Conservation (phyloP, 1,284 basidiomycete species). For the Trichosporon inkin region DNA sequence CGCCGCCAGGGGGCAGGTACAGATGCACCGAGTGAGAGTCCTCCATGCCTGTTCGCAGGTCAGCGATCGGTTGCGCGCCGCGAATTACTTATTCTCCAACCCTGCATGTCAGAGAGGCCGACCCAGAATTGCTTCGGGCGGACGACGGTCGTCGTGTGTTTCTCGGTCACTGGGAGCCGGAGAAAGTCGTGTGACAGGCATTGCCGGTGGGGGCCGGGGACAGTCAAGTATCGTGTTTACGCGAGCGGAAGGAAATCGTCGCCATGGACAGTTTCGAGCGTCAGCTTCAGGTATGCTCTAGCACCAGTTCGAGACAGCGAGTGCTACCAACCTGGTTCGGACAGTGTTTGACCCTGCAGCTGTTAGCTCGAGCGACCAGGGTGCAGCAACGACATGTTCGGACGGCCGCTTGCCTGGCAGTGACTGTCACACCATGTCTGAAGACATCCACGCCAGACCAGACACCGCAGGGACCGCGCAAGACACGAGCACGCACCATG, state of each 20-base stretch:
- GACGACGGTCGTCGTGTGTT: slow-evolving; percentile 72
- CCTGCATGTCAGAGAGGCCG: slow-evolving; percentile 95
- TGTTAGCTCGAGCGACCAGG: neutral
- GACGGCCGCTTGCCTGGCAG: neutral
- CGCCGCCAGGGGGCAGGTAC: slow-evolving; percentile 40
- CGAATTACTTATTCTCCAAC: slow-evolving; percentile 91
- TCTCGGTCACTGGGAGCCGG: slow-evolving; percentile 60
- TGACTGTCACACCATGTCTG: too few species aligned
- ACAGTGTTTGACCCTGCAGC: slow-evolving; percentile 50
- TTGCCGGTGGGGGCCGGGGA: neutral
- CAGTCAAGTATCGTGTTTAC: neutral
- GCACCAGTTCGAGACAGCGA: neutral
- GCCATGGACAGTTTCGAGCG: slow-evolving; percentile 12
- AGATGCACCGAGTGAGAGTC: slow-evolving; percentile 88
- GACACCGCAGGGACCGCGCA: neutral
- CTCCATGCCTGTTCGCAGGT: slow-evolving; percentile 67
- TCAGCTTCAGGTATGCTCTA: neutral
- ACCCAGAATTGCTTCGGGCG: slow-evolving; percentile 71
- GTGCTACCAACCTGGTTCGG: slow-evolving; percentile 45
- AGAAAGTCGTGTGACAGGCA: slow-evolving; percentile 15
- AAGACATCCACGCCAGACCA: too few species aligned
- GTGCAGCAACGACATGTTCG: neutral
- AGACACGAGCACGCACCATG: neutral
- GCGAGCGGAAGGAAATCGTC: slow-evolving; percentile 1
- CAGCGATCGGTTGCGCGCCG: neutral